Evolutionary conservation across 2,329 filamentous ascomycete species (phyloP).

Genomic region (Diaporthe ilicicola): DNA sequence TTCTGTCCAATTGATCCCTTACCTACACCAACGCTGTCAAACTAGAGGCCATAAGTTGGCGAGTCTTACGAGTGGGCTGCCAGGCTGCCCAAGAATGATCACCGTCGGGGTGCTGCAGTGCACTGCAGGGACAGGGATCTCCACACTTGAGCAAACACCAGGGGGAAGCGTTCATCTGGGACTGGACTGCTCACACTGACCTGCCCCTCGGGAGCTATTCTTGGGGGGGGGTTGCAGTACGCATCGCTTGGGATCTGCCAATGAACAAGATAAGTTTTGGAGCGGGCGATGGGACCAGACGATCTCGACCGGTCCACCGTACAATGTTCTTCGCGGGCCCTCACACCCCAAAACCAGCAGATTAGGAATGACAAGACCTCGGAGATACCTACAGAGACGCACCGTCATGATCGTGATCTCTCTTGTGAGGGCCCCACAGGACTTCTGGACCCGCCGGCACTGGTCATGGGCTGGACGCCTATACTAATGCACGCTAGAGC

Average conservation of each 20-base stretch:
- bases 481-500: neutral
- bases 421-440: neutral
- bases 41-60: neutral
- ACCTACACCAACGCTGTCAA: neutral
- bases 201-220: neutral
- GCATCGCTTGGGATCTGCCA: constrained; percentile 11
- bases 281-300: constrained; percentile 18
- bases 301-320: constrained; percentile 1
- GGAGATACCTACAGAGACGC: constrained; percentile 15
- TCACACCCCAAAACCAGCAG: neutral
- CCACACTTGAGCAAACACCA: neutral
- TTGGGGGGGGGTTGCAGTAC: constrained; percentile 5
- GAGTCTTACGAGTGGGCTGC: no score
- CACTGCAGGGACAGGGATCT: constrained; percentile 16
- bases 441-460: neutral
- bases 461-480: neutral
- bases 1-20: neutral
- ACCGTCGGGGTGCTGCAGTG: constrained; percentile 4
- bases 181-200: neutral
- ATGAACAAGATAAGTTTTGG: constrained; percentile 19
- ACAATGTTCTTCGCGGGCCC: neutral
- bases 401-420: constrained; percentile 11
- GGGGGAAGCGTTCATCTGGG: neutral
- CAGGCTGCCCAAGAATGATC: constrained; percentile 14
- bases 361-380: constrained; percentile 8